Conservation (phyloP, 345 rosid genomes). For the Gossypium thurberi region DNA sequence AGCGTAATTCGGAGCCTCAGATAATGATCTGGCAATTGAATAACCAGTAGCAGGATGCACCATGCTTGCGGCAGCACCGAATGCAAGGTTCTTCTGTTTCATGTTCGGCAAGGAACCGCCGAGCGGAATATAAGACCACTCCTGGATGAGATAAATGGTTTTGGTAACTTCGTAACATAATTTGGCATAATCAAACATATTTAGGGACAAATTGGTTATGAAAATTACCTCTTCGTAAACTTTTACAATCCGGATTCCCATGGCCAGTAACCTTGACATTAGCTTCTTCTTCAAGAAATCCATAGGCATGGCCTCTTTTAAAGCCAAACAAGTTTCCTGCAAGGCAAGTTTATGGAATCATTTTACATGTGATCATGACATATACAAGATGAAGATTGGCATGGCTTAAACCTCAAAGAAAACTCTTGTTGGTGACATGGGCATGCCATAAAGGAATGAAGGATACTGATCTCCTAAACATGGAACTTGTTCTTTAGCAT, state of each 20-base stretch:
- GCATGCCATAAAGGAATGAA: slow-evolving; percentile 86
- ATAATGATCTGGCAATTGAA: slow-evolving; percentile 88
- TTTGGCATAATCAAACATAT: not conserved
- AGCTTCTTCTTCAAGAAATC: slow-evolving; percentile 75
- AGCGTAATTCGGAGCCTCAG: slow-evolving; percentile 73
- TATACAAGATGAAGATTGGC: not conserved
- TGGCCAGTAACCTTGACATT: slow-evolving; percentile 60
- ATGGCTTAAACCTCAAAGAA: slow-evolving; percentile 71
- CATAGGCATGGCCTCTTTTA: slow-evolving; percentile 82
- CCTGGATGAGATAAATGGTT: slow-evolving; percentile 40
- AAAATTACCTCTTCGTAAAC: slow-evolving; percentile 75
- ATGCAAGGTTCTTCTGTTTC: slow-evolving; percentile 51
- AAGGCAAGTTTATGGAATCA: slow-evolving; percentile 21
- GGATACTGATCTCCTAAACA: slow-evolving; percentile 63
- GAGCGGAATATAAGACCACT: slow-evolving; percentile 89
- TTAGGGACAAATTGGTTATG: not conserved
- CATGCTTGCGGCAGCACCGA: slow-evolving; percentile 98
- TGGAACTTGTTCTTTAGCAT: slow-evolving; percentile 41
- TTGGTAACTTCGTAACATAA: not conserved
- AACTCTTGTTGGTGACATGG: slow-evolving; percentile 72
- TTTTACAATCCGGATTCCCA: slow-evolving; percentile 62
- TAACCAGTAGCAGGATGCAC: slow-evolving; percentile 99
- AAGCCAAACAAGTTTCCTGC: slow-evolving; percentile 98
- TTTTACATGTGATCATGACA: slow-evolving; percentile 13
- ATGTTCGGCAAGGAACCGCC: not conserved